These are phyloP conservation scores for Pulveroboletus sp. DNA, from an alignment of 1,284 basidiomycete species.

Conservation along the genomic window DNA sequence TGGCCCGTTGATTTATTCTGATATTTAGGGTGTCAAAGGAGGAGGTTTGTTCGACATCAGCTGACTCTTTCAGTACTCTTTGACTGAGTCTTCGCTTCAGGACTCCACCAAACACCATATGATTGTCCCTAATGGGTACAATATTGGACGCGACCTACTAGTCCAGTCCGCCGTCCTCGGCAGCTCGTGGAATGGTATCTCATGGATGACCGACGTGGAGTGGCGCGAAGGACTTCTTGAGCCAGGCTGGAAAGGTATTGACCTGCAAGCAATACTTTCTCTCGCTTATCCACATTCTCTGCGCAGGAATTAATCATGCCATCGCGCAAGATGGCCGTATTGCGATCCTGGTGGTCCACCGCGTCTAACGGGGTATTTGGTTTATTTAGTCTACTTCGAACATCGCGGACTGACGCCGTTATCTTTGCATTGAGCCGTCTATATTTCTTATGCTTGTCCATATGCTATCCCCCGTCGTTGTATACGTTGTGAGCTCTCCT, in stretches of 20 bases:
- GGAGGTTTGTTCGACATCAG: conserved; percentile 36
- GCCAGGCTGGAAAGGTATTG: conserved; percentile 57
- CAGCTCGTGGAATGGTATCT: conserved; percentile 55
- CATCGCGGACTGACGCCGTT: not conserved
- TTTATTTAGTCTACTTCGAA: not conserved
- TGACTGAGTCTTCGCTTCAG: conserved; percentile 28
- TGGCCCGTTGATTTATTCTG: not conserved
- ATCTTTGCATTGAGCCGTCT: too few species aligned
- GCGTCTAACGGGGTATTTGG: conserved; percentile 30
- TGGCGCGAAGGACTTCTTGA: conserved; percentile 66
- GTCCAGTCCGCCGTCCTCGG: conserved; percentile 60
- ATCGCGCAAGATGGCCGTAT: conserved; percentile 76
- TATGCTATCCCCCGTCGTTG: conserved; percentile 8
- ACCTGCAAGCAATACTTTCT: not conserved
- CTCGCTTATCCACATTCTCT: not conserved
- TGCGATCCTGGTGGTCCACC: conserved; percentile 66
- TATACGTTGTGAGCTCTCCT: conserved; percentile 9
- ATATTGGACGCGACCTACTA: conserved; percentile 71
- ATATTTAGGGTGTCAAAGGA: conserved; percentile 65
- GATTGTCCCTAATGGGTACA: conserved; percentile 74
- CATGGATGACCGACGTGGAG: conserved; percentile 71
- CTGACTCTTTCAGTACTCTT: not conserved
- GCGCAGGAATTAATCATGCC: conserved; percentile 71
- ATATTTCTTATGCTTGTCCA: conserved; percentile 2
- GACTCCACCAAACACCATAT: conserved; percentile 64